Conservation (phyloP, 805 yeast genomes). For the Lipomyces starkeyi region DNA sequence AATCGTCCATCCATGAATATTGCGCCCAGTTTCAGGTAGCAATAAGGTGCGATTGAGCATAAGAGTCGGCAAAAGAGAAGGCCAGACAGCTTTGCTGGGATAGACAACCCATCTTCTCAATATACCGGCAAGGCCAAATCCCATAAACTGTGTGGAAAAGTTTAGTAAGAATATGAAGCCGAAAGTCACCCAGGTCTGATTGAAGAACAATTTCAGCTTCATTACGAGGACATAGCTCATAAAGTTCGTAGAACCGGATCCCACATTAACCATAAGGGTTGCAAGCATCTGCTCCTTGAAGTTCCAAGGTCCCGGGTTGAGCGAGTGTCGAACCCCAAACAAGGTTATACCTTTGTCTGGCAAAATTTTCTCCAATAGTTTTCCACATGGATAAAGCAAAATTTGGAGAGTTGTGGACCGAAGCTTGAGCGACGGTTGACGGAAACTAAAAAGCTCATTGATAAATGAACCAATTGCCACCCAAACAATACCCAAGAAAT, state of each 20-base stretch:
- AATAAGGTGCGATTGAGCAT: slow-evolving; percentile 58
- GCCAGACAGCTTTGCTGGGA: slow-evolving; percentile 61
- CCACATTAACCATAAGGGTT: slow-evolving; percentile 47
- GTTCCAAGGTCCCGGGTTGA: slow-evolving; percentile 66
- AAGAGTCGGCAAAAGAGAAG: slow-evolving; percentile 55
- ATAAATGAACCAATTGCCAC: slow-evolving; percentile 62
- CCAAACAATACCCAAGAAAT: too few relatives aligned
- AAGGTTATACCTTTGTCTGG: slow-evolving; percentile 20
- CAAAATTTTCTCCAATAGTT: slow-evolving; percentile 36
- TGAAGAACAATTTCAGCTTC: slow-evolving; percentile 28
- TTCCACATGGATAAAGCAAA: slow-evolving; percentile 64
- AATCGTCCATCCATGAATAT: slow-evolving; percentile 65
- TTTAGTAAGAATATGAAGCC: slow-evolving; percentile 63
- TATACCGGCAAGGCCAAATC: slow-evolving; percentile 70
- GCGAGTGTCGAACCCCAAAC: slow-evolving; percentile 48
- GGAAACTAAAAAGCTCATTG: slow-evolving; percentile 63
- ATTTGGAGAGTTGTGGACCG: slow-evolving; percentile 70
- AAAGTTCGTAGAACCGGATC: slow-evolving; percentile 18
- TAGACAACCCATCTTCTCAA: slow-evolving; percentile 58
- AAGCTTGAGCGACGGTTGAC: slow-evolving; percentile 61
- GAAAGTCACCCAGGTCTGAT: slow-evolving; percentile 46
- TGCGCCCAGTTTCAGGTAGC: slow-evolving; percentile 50
- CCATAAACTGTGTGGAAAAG: slow-evolving; percentile 64
- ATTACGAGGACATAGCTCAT: slow-evolving; percentile 52
- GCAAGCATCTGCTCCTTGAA: slow-evolving; percentile 66